These are phyloP conservation scores for Sanchytrium tribonematis DNA, from an alignment of 371 early-diverging fungal species.

Conservation along the genomic window DNA sequence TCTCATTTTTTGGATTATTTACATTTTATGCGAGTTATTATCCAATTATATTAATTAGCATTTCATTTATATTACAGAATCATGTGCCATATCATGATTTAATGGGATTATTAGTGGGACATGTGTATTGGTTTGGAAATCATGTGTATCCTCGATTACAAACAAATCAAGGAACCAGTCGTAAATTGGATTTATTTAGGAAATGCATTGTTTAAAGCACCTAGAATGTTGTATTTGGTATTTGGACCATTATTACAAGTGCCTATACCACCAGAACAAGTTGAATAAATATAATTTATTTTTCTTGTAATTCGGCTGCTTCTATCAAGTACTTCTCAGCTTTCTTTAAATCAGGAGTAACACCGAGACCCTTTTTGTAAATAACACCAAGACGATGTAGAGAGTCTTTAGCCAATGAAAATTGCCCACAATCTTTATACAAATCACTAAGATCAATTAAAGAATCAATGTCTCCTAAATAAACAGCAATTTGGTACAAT, in stretches of 20 bases:
- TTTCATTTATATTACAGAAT: slow-evolving; percentile 38
- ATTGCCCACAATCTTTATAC: no score
- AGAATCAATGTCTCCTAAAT: no score
- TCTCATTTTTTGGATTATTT: slow-evolving; percentile 64
- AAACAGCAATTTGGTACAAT: no score
- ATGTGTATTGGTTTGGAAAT: slow-evolving; percentile 70
- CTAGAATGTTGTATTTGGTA: neutral
- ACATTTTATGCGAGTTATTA: slow-evolving; percentile 70
- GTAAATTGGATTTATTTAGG: neutral
- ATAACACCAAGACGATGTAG: no score
- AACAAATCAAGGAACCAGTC: neutral
- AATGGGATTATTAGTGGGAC: slow-evolving; percentile 59
- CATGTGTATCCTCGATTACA: slow-evolving; percentile 66
- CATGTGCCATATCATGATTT: slow-evolving; percentile 49
- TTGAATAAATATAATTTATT: no score
- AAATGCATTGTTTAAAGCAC: neutral
- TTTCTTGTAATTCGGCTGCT: no score
- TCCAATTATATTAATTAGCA: slow-evolving; percentile 61
- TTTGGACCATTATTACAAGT: neutral
- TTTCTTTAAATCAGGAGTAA: no score
- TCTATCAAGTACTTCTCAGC: no score
- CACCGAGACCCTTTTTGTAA: no score
- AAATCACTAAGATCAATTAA: no score
- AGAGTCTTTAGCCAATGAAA: no score
- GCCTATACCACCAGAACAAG: neutral